Conservation (phyloP, 345 rosid species). For the Gossypium bickii region DNA sequence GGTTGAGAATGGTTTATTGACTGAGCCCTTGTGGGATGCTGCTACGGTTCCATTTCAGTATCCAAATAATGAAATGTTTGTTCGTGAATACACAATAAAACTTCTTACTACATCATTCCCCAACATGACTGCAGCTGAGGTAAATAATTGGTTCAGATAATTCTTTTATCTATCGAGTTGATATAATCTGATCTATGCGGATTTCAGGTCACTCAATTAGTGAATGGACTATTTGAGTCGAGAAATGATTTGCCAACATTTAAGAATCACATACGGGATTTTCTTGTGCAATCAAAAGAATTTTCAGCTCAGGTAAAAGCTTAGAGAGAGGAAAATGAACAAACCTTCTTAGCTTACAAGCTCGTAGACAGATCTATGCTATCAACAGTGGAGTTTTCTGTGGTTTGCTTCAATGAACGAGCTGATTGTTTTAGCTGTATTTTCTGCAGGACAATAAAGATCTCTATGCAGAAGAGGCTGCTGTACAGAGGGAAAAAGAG, state of each 20-base stretch:
- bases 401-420: background rate
- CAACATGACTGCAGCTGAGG: constrained; percentile 90
- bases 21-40: constrained; percentile 92
- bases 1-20: constrained; percentile 75
- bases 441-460: constrained; percentile 66
- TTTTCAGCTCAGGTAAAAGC: constrained; percentile 69
- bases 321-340: background rate
- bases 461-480: constrained; percentile 75
- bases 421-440: background rate
- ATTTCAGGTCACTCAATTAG: constrained; percentile 82
- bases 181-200: constrained; percentile 15
- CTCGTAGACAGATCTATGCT: background rate
- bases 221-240: constrained; percentile 74
- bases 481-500: constrained; percentile 65
- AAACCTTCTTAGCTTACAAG: background rate
- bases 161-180: background rate
- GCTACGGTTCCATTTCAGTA: constrained; percentile 63
- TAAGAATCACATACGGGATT: constrained; percentile 86
- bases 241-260: constrained; percentile 73
- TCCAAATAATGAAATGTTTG: constrained; percentile 66
- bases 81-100: constrained; percentile 91
- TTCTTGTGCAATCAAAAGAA: constrained; percentile 83
- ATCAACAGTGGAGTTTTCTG: background rate
- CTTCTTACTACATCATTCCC: constrained; percentile 88
- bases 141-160: constrained; percentile 11